Evolutionary conservation across 805 yeast species (phyloP).

Genomic region (Wickerhamomyces subpelliculosus): DNA sequence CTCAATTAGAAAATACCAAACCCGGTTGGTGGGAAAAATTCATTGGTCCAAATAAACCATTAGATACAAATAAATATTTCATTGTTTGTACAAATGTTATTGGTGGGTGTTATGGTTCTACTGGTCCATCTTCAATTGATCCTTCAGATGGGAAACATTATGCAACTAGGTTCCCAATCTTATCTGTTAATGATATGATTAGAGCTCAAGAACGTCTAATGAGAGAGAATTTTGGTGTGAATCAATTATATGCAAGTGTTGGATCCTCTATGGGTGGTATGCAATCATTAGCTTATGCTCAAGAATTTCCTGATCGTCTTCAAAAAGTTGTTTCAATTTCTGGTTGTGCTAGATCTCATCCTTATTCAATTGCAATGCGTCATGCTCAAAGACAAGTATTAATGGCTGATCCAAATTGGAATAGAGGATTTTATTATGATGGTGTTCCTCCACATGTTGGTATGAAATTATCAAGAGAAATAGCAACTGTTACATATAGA

Average conservation of each 20-base stretch:
- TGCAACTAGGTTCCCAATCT: conserved; percentile 82
- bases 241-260: conserved; percentile 65
- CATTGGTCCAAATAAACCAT: conserved; percentile 71
- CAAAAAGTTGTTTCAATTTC: conserved; percentile 71
- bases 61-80: conserved; percentile 79
- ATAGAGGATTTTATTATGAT: conserved; percentile 80
- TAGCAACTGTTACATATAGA: conserved; percentile 89
- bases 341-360: conserved; percentile 92
- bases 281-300: conserved; percentile 86
- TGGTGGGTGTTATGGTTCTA: conserved; percentile 93
- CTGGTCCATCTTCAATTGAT: conserved; percentile 81
- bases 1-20: conserved; percentile 59
- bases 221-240: conserved; percentile 52
- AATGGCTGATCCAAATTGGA: conserved; percentile 95
- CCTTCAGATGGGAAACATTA: conserved; percentile 62
- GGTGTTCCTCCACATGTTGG: conserved; percentile 86
- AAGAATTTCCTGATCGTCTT: conserved; percentile 75
- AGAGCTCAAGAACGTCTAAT: conserved; percentile 77
- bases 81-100: conserved; percentile 85
- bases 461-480: conserved; percentile 89
- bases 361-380: conserved; percentile 88
- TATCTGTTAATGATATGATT: conserved; percentile 85
- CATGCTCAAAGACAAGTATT: conserved; percentile 89
- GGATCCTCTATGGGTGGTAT: conserved; percentile 99
- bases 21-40: conserved; percentile 97